Evolutionary conservation across 2,329 filamentous ascomycete genomes (phyloP).

Genomic region (Ceratocystis eucalypticola): DNA sequence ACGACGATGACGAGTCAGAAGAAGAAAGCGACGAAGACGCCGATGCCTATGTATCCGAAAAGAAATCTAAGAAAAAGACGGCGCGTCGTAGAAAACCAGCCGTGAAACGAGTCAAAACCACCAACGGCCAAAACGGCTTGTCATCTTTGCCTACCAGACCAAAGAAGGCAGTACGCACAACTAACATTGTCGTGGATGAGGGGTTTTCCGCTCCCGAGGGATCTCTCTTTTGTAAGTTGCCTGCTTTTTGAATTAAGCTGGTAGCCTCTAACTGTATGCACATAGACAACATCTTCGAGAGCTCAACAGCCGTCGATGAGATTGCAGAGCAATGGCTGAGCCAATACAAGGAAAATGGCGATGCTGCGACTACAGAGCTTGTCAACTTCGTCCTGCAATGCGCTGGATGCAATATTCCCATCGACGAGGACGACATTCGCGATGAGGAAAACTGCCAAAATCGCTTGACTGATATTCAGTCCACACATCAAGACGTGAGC

Average conservation of each 20-base stretch:
- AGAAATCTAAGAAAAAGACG: constrained; percentile 27
- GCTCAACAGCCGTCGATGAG: constrained; percentile 41
- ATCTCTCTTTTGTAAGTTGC: constrained; percentile 20
- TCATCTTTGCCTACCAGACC: constrained; percentile 38
- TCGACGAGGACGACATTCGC: constrained; percentile 71
- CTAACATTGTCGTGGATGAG: constrained; percentile 27
- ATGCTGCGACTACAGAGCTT: constrained; percentile 44
- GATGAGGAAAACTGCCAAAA: constrained; percentile 78
- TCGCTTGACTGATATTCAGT: constrained; percentile 71
- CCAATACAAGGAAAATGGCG: constrained; percentile 41
- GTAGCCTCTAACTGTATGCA: constrained; percentile 1
- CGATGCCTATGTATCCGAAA: constrained; percentile 25
- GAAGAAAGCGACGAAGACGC: constrained; percentile 32
- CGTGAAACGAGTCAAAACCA: constrained; percentile 48
- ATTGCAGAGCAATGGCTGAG: constrained; percentile 48
- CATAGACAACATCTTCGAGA: constrained; percentile 50
- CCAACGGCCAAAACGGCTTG: constrained; percentile 35
- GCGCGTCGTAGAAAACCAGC: constrained; percentile 42
- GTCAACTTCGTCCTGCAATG: constrained; percentile 56
- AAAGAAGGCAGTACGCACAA: constrained; percentile 43
- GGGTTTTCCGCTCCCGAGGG: constrained; percentile 16
- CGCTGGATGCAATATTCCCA: constrained; percentile 66
- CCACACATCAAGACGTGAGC: constrained; percentile 66
- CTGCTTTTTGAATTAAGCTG: constrained; percentile 11
- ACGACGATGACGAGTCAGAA: constrained; percentile 34